Evolutionary conservation across 257 asterid species (phyloP), one percentile per base, ranked within the genome.

Genomic region (Solanum rostratum): DNA sequence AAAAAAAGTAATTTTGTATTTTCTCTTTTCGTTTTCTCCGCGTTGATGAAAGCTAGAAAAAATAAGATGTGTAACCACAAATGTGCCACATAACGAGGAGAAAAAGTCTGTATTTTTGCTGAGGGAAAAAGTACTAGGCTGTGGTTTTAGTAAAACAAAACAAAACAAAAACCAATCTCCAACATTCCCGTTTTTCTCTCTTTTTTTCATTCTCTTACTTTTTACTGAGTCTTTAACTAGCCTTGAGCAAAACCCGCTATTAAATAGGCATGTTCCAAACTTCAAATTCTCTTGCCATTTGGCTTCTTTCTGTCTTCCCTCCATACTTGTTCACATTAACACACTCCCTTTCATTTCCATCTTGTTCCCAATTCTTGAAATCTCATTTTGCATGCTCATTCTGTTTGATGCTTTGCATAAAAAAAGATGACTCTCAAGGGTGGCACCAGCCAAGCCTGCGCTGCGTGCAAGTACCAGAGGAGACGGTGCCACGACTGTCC

Each of bases 371-470:
- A 33, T 80, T 37, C 30, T 54, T 57, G 13, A 22, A 33, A 50
- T 52, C 81, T 39, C 70, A 7, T 15, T 43, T 16, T 50, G 2
- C 20, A 55, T 85, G 43, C 79, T 5, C 60, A 62, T 76, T 84
- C 6, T 43, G 30, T 22, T 83, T 85, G 79, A 52, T 60, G 52
- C 18, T 53, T 79, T 74, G 83, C 84, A 87, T 82, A 49, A 70
- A 33, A 10, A 70, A 43, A 53, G 20, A 94, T 95, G 99, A 95
- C 97, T 85, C 88, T 94, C 3, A 95, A 95, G 92, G 96, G 97
- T 84, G 98, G 99, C 88, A 93, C 94, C 85, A 93, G 96, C 90
- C 96, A 93, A 83, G 99, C 99, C 53, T 95, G 97, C 85, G 99
- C 99, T 3, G 96, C 97, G 27, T 95, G 99, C 88, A 95, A 93